Evolutionary conservation across 2,329 filamentous ascomycete species (phyloP), one percentile per base, ranked within the genome.

Genomic region (Verticillium alfalfae): DNA sequence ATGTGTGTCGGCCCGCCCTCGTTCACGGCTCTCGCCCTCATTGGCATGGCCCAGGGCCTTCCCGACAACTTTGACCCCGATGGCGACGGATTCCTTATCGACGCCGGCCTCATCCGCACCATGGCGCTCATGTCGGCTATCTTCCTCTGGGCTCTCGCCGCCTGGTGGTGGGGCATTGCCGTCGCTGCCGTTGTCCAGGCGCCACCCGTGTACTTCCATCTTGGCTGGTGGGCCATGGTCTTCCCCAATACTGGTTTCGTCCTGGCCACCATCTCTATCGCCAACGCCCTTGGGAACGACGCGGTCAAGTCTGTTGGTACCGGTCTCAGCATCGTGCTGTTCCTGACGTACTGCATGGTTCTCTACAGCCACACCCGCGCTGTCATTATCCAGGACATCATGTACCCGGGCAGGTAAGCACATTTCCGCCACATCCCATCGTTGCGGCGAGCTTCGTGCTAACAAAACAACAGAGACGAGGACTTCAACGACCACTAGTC

Each of bases 1-100:
- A 91, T 92, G 77, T 88, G 87, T 63, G 89, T 91, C n/a, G 89
- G 89, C 0, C 88, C 89, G 1, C 88, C 88, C 0, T 83, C 87
- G 1, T 92, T 91, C 76, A 92, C 89, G 0, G 86, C 85, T 1
- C 76, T 91, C 15, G 88, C 89, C 0, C 78, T 91, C 49, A 84
- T 92, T 41, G 88, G 88, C 57, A 88, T 91, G 82, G 81, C 88
- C 0, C 79, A 82, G 56, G 80, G 81, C 9, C 71, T 87, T 3
- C 81, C 83, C 7, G 73, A 76, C 54, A 74, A 73, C 8, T 73
- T 85, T 34, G 79, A 83, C 59, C 72, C 72, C 13, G 73, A 77
- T 41, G 62, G 71, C 54, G 76, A 80, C 38, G 78, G 79, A 5
- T 68, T 81, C 56, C 49, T 66, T 5, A 69, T 81, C 6, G 78